Conservation (phyloP, 2,329 filamentous ascomycete species). For the Cryoendolithus antarcticus region DNA sequence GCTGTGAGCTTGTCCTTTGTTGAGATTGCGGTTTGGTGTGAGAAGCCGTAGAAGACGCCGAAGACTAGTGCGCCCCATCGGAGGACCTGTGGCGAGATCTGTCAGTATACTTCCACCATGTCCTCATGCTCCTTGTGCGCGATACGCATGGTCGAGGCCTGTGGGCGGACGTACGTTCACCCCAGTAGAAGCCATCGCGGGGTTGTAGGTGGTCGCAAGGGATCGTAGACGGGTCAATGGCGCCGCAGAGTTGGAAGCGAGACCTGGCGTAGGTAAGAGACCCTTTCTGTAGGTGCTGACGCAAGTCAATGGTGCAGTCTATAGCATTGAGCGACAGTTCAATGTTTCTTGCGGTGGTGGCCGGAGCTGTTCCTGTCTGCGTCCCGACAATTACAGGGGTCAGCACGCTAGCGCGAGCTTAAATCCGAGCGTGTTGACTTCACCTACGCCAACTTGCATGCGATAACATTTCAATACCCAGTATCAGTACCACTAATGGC, state of each 20-base stretch:
- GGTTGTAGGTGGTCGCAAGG: not conserved
- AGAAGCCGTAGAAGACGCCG: slow-evolving; percentile 90
- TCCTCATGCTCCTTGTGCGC: no score
- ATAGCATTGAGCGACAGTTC: not conserved
- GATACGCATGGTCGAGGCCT: no score
- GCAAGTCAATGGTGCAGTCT: no score
- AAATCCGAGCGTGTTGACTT: no score
- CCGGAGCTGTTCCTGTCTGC: slow-evolving; percentile 1
- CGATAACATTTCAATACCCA: no score
- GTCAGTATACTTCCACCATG: not conserved
- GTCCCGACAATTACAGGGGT: not conserved
- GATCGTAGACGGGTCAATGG: slow-evolving; percentile 2
- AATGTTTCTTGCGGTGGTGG: not conserved
- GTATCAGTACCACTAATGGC: no score
- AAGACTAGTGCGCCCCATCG: slow-evolving; percentile 89
- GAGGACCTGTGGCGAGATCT: slow-evolving; percentile 55
- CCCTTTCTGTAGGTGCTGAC: no score
- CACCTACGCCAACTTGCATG: no score
- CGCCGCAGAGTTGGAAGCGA: no score
- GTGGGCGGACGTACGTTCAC: slow-evolving; percentile 16
- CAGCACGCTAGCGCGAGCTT: no score
- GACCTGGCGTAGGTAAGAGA: no score
- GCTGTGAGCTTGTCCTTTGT: slow-evolving; percentile 57
- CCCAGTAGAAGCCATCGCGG: slow-evolving; percentile 17
- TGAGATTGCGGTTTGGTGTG: slow-evolving; percentile 75